These are phyloP conservation scores for Chlorella sp. DNA, from an alignment of 139 green algal genomes.

Conservation along the genomic window DNA sequence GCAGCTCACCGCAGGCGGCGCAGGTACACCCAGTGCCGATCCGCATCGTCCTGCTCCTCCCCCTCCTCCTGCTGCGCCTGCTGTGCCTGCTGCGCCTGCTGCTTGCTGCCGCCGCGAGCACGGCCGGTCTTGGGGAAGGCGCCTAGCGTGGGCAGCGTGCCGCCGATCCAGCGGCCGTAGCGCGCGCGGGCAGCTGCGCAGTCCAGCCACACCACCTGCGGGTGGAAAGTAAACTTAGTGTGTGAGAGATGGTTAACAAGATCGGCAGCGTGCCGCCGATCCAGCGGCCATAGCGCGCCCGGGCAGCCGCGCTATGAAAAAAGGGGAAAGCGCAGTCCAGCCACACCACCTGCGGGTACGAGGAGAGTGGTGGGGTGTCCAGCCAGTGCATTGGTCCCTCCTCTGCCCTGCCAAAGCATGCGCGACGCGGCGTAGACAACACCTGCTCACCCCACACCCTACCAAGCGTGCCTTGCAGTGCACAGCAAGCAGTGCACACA, in stretches of 20 bases:
- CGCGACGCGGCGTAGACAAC: no score
- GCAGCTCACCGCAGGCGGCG: slow-evolving; percentile 44
- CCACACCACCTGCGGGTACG: background rate
- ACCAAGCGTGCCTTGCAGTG: background rate
- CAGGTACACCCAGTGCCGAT: slow-evolving; percentile 54
- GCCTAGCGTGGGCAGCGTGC: slow-evolving; percentile 59
- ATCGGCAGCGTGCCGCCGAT: slow-evolving; percentile 68
- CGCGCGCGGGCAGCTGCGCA: slow-evolving; percentile 54
- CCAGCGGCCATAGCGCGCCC: slow-evolving; percentile 73
- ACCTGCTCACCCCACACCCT: no score
- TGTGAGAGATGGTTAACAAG: background rate
- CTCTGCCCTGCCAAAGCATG: no score
- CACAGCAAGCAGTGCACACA: background rate
- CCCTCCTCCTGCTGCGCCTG: slow-evolving; percentile 11
- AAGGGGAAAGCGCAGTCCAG: background rate
- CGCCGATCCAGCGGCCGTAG: slow-evolving; percentile 77
- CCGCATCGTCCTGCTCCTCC: background rate
- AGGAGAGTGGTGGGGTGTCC: no score
- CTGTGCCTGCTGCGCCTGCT: slow-evolving; percentile 11
- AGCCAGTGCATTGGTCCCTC: no score
- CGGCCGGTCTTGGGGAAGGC: slow-evolving; percentile 49
- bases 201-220: slow-evolving; percentile 74
- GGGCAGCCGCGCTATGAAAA: slow-evolving; percentile 46
- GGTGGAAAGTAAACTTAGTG: background rate
- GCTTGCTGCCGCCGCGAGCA: slow-evolving; percentile 25